Conservation (phyloP, 768 basidiomycete genomes). For the Amanita pseudoporphyria region DNA sequence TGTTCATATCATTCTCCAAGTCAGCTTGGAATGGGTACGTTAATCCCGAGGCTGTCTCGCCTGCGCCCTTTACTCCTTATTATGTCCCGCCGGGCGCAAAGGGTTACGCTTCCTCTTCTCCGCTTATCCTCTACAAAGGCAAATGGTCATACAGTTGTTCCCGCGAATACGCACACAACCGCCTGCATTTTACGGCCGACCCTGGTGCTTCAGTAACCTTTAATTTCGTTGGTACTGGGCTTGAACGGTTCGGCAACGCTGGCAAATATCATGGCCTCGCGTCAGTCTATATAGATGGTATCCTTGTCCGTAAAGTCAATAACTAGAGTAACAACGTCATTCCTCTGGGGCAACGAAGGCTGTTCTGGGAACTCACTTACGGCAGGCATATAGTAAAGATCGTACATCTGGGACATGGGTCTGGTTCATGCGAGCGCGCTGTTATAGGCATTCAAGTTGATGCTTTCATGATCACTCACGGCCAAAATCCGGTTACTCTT, state of each 20-base stretch:
- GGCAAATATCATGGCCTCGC: slow-evolving; percentile 46
- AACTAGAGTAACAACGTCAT: slow-evolving; percentile 23
- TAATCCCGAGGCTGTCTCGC: slow-evolving; percentile 36
- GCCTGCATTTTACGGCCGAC: slow-evolving; percentile 40
- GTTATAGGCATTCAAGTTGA: slow-evolving; percentile 50
- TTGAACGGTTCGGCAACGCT: slow-evolving; percentile 69
- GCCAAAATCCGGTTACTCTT: slow-evolving; percentile 12
- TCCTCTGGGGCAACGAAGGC: slow-evolving; percentile 44
- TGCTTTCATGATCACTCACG: slow-evolving; percentile 56
- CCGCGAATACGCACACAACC: slow-evolving; percentile 36
- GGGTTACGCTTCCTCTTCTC: slow-evolving; percentile 61
- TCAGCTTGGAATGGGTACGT: slow-evolving; percentile 65
- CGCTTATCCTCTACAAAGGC: slow-evolving; percentile 53
- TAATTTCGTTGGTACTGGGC: slow-evolving; percentile 61
- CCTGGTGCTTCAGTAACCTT: slow-evolving; percentile 42
- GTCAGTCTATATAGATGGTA: slow-evolving; percentile 50
- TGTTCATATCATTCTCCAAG: slow-evolving; percentile 20
- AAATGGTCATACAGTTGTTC: slow-evolving; percentile 50
- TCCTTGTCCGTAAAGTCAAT: slow-evolving; percentile 34
- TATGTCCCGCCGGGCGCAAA: slow-evolving; percentile 68
- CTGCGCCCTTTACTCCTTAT: slow-evolving; percentile 49
- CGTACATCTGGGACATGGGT: slow-evolving; percentile 39
- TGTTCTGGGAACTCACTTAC: slow-evolving; percentile 47
- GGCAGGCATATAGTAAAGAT: slow-evolving; percentile 56
- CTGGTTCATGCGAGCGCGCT: slow-evolving; percentile 22